phyloP scores from a whole-genome alignment of 768 basidiomycete genomes.

The Auriscalpium vulgare region DNA sequence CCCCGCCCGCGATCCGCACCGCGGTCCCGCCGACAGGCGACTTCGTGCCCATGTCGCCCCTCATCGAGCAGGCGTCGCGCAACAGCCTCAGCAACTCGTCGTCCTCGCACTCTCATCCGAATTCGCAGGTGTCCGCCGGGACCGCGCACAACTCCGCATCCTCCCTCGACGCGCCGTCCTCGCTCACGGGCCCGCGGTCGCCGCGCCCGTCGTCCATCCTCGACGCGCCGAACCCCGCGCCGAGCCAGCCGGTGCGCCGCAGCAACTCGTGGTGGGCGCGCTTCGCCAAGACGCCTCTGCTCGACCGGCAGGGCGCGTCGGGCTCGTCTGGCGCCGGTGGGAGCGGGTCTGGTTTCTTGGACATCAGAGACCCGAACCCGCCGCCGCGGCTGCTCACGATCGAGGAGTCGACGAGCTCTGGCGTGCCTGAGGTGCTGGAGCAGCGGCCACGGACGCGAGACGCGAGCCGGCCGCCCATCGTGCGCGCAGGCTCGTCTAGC shows the following conservation, averaged over 20 bases:
- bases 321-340: constrained; percentile 6
- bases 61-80: constrained; percentile 27
- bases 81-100: constrained; percentile 14
- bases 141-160: not conserved
- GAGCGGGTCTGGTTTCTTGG: constrained; percentile 25
- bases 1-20: constrained; percentile 2
- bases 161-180: constrained; percentile 13
- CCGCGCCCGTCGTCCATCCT: constrained; percentile 35
- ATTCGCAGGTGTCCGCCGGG: not conserved
- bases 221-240: constrained; percentile 29
- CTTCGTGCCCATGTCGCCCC: constrained; percentile 27
- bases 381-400: constrained; percentile 57
- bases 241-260: constrained; percentile 45
- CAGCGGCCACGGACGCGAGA: constrained; percentile 1
- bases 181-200: constrained; percentile 10
- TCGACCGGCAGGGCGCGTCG: constrained; percentile 48
- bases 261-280: constrained; percentile 76
- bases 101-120: constrained; percentile 3
- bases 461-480: constrained; percentile 8
- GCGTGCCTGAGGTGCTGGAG: constrained; percentile 10
- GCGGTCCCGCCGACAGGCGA: constrained; percentile 19
- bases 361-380: constrained; percentile 78
- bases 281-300: constrained; percentile 56
- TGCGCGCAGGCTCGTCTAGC: not conserved
- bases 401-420: constrained; percentile 40